Conservation (phyloP, 345 rosid genomes). For the Brassica incana region DNA sequence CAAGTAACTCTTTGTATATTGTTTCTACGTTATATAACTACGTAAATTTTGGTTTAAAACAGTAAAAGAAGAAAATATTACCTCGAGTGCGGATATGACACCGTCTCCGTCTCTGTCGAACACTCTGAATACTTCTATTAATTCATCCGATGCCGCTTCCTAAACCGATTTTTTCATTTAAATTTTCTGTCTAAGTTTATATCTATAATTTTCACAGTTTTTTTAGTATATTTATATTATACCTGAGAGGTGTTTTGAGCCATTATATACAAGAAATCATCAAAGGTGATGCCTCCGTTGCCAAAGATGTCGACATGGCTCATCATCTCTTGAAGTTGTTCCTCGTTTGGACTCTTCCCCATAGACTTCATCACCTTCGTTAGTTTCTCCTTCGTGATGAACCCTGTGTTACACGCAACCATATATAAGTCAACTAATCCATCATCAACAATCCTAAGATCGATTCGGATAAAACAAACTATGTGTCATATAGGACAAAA, state of each 20-base stretch:
- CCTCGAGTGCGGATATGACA: conserved; percentile 34
- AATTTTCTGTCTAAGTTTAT: not conserved
- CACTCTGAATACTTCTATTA: conserved; percentile 37
- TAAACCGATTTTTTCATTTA: not conserved
- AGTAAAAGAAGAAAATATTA: not conserved
- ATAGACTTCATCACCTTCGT: conserved; percentile 40
- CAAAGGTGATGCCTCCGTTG: conserved; percentile 40
- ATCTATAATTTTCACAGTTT: not conserved
- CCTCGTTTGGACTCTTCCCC: conserved; percentile 40
- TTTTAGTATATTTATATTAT: not conserved
- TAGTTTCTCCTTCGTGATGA: conserved; percentile 38
- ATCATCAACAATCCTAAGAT: conserved; percentile 5
- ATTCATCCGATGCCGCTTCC: conserved; percentile 34
- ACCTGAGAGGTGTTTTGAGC: conserved; percentile 43
- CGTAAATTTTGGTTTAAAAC: not conserved
- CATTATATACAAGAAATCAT: conserved; percentile 41
- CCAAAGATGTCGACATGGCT: conserved; percentile 38
- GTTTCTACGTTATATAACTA: not conserved
- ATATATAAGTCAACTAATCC: not conserved
- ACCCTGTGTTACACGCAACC: conserved; percentile 15
- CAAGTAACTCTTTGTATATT: not conserved
- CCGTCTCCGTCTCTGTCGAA: conserved; percentile 38
- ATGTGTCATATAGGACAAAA: not conserved
- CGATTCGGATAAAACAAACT: not conserved
- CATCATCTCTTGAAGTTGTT: conserved; percentile 39